These are phyloP conservation scores for Citrus trifoliata DNA, from an alignment of 345 rosid genomes.

Conservation along the genomic window DNA sequence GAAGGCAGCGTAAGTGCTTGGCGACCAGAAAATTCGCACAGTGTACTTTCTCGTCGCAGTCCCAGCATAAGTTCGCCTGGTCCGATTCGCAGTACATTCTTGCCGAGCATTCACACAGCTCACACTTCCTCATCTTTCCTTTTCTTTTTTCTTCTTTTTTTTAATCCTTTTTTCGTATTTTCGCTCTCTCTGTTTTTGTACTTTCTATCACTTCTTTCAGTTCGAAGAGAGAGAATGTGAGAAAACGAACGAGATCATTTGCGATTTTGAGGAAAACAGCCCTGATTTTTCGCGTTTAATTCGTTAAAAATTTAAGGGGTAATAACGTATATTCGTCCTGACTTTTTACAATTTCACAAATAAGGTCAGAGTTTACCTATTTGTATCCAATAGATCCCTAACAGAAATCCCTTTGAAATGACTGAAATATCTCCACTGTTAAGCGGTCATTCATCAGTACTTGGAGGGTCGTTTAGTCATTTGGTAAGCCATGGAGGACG, in stretches of 20 bases:
- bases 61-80: constrained; percentile 76
- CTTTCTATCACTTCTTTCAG: not conserved
- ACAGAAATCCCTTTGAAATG: no score
- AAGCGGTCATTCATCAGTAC: no score
- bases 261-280: not conserved
- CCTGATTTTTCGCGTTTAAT: not conserved
- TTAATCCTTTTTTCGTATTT: constrained; percentile 5
- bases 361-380: no score
- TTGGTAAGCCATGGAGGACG: not conserved
- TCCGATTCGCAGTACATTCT: constrained; percentile 83
- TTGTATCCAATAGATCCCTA: no score
- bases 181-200: not conserved
- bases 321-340: not conserved
- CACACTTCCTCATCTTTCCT: constrained; percentile 53
- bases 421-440: no score
- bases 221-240: not conserved
- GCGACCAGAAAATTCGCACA: constrained; percentile 86
- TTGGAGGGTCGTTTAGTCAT: not conserved
- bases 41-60: constrained; percentile 80
- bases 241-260: not conserved
- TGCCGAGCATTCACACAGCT: constrained; percentile 57
- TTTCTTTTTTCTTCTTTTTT: not conserved
- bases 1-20: constrained; percentile 70
- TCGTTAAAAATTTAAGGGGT: not conserved
- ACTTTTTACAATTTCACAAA: no score